Conservation (phyloP, 768 basidiomycete genomes). For the Galerina sulciceps region DNA sequence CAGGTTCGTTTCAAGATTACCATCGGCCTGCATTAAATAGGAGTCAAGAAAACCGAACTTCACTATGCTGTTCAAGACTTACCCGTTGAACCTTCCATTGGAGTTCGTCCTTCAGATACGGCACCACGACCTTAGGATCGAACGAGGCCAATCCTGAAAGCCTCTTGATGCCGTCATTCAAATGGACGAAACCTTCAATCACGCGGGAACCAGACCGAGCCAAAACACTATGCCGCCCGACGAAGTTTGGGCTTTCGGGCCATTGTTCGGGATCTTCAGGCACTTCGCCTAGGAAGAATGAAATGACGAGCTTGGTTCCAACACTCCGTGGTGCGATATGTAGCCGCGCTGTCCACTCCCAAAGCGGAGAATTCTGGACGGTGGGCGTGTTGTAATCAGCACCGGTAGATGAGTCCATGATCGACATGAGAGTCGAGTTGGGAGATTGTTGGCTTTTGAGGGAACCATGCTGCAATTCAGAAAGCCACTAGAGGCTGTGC, state of each 20-base stretch:
- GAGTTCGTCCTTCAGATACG: conserved; percentile 42
- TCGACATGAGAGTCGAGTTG: not conserved
- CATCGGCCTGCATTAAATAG: conserved; percentile 19
- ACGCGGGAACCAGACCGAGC: conserved; percentile 25
- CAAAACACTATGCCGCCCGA: conserved; percentile 50
- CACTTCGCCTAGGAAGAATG: conserved; percentile 50
- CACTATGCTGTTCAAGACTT: not conserved
- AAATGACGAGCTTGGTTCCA: conserved; percentile 42
- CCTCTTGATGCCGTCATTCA: conserved; percentile 38
- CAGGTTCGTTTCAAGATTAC: conserved; percentile 18
- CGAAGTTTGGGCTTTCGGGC: conserved; percentile 36
- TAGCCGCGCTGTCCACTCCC: conserved; percentile 49
- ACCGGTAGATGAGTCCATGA: not conserved
- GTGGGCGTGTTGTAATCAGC: not conserved
- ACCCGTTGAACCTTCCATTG: conserved; percentile 49
- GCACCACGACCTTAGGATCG: conserved; percentile 39
- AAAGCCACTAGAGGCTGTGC: no score
- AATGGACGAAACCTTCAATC: conserved; percentile 47
- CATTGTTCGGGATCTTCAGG: conserved; percentile 42
- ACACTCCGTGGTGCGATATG: conserved; percentile 46
- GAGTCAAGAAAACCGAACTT: not conserved
- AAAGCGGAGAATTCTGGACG: conserved; percentile 12
- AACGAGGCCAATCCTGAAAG: conserved; percentile 33
- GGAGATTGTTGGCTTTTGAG: no score
- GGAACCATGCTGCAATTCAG: no score